Conservation (phyloP, 2,329 filamentous ascomycete species). For the Ceratocystiopsis sp. region DNA sequence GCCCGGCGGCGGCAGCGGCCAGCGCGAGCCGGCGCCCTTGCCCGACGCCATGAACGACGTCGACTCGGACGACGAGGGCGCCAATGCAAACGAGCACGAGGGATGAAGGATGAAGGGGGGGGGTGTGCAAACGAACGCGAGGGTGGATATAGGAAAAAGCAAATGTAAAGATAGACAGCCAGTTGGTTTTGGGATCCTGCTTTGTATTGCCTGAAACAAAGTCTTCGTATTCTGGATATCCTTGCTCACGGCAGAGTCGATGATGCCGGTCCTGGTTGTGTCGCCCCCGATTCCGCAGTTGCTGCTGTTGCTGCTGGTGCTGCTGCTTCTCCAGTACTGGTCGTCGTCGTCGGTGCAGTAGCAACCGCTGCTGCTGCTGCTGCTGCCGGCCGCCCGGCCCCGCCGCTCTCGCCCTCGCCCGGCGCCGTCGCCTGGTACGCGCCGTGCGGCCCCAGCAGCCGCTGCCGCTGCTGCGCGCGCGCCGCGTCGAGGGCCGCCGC, state of each 20-base stretch:
- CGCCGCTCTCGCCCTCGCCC: background rate
- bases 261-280: no score
- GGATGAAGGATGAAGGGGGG: conserved; percentile 3
- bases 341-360: background rate
- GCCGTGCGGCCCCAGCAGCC: conserved; percentile 11
- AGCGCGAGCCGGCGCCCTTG: background rate
- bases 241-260: no score
- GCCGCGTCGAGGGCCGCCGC: conserved; percentile 17
- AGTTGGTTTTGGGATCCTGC: no score
- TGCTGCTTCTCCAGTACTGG: background rate
- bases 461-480: conserved; percentile 12
- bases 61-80: conserved; percentile 30
- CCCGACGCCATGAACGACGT: conserved; percentile 25
- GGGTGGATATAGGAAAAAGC: no score
- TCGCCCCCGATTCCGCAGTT: background rate
- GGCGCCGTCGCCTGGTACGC: conserved; percentile 9
- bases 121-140: no score
- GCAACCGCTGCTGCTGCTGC: background rate
- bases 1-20: background rate
- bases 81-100: conserved; percentile 9
- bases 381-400: background rate
- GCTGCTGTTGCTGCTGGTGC: background rate
- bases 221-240: no score
- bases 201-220: no score
- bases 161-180: no score